phyloP scores from a whole-genome alignment of 1,284 basidiomycete species.

The Cutaneotrichosporon cyanovorans region DNA sequence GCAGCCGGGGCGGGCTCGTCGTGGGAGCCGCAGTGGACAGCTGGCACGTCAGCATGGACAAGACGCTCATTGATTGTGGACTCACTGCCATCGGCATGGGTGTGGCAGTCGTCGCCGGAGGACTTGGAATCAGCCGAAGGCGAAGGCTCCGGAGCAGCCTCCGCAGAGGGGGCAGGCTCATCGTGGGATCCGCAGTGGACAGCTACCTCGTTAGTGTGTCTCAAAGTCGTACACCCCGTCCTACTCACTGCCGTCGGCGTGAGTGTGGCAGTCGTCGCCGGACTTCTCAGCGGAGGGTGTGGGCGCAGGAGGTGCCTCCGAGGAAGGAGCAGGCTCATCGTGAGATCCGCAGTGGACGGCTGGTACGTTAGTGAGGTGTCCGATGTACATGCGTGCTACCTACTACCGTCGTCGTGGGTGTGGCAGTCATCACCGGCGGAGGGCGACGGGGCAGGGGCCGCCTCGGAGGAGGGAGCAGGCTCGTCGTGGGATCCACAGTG shows the following conservation, averaged over 20 bases:
- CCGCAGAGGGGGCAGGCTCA: not conserved
- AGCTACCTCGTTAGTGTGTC: no score
- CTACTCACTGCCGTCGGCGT: slow-evolving; percentile 8
- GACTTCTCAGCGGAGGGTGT: no score
- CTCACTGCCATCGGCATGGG: slow-evolving; percentile 33
- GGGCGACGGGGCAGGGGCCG: no score
- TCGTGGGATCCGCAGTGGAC: slow-evolving; percentile 11
- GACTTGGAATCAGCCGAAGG: no score
- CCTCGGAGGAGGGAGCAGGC: no score
- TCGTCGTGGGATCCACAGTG: not conserved
- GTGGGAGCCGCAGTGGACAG: not conserved
- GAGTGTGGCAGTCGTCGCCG: slow-evolving; percentile 29
- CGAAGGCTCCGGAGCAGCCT: not conserved
- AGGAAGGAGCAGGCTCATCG: no score
- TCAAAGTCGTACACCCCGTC: no score
- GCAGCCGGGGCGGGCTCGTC: not conserved
- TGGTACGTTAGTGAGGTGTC: not conserved
- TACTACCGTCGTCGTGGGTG: slow-evolving; percentile 35
- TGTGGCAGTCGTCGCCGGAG: slow-evolving; percentile 28
- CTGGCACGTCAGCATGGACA: not conserved
- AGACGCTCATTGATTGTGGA: not conserved
- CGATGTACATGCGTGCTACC: not conserved
- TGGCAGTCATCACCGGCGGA: slow-evolving; percentile 24
- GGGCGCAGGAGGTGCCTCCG: no score
- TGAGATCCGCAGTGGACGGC: not conserved